These are phyloP conservation scores for Alternaria hordeiaustralica DNA, from an alignment of 2,329 filamentous ascomycete genomes.

Conservation along the genomic window DNA sequence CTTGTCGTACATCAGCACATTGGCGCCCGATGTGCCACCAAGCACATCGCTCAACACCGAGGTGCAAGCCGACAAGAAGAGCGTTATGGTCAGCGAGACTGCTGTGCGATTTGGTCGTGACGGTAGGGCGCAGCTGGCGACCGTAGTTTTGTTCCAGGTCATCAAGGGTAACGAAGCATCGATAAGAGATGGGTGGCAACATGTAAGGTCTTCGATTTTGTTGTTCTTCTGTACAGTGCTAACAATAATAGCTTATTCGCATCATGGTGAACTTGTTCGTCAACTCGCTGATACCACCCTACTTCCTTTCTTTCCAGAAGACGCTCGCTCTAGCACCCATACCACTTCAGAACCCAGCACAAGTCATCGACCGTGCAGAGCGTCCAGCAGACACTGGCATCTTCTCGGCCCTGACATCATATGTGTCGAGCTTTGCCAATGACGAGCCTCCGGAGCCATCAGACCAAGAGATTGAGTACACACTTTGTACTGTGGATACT, in stretches of 20 bases:
- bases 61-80: constrained; percentile 88
- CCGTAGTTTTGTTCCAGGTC: constrained; percentile 92
- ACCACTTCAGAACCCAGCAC: constrained; percentile 86
- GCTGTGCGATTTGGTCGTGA: constrained; percentile 95
- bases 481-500: constrained; percentile 91
- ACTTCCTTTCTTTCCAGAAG: constrained; percentile 70
- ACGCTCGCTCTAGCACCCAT: constrained; percentile 78
- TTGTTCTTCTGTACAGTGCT: constrained; percentile 30
- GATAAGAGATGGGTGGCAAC: constrained; percentile 78
- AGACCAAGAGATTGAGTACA: constrained; percentile 95
- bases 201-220: constrained; percentile 61
- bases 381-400: constrained; percentile 81
- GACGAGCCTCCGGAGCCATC: constrained; percentile 98
- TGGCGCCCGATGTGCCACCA: constrained; percentile 76
- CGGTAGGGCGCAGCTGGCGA: constrained; percentile 91
- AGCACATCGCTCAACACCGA: constrained; percentile 94
- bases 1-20: constrained; percentile 85
- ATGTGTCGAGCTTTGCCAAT: constrained; percentile 97
- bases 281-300: constrained; percentile 88
- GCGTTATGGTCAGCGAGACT: constrained; percentile 97
- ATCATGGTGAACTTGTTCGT: constrained; percentile 97
- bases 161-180: constrained; percentile 83
- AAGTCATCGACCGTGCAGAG: constrained; percentile 86
- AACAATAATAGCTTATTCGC: constrained; percentile 72
- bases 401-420: constrained; percentile 93